These are phyloP conservation scores for Lepiota venenata DNA, from an alignment of 768 basidiomycete genomes.

Conservation along the genomic window DNA sequence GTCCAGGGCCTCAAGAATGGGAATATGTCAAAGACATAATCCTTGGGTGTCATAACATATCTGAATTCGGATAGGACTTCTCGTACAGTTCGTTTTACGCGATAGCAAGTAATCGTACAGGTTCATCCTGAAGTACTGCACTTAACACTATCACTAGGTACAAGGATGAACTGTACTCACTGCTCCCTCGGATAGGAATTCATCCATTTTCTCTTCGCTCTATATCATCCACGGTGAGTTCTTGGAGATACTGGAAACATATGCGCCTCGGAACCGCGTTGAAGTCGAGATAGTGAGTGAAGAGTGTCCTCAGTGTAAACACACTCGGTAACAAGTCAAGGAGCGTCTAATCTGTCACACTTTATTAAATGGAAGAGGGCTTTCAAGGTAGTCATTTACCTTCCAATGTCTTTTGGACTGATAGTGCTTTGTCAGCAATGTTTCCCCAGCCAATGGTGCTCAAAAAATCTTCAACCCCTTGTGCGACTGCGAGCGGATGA, in stretches of 20 bases:
- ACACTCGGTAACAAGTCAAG: constrained; percentile 58
- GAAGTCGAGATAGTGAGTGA: constrained; percentile 80
- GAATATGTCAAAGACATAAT: constrained; percentile 88
- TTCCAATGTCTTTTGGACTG: constrained; percentile 32
- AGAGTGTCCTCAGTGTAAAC: constrained; percentile 66
- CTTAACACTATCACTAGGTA: not conserved
- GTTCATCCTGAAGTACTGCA: constrained; percentile 65
- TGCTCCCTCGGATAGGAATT: constrained; percentile 78
- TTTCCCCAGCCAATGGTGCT: constrained; percentile 57
- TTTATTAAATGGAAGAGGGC: constrained; percentile 5
- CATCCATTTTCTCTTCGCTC: constrained; percentile 83
- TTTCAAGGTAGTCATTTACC: constrained; percentile 20
- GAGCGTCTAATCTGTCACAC: constrained; percentile 51
- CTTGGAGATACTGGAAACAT: constrained; percentile 80
- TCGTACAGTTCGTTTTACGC: constrained; percentile 74
- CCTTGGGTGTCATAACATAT: constrained; percentile 66
- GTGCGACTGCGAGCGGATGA: constrained; percentile 56
- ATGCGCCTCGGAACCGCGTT: constrained; percentile 78
- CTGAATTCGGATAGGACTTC: constrained; percentile 91
- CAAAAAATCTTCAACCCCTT: constrained; percentile 72
- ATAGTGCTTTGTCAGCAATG: constrained; percentile 52
- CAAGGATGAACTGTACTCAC: constrained; percentile 34
- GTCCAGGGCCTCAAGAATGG: constrained; percentile 78
- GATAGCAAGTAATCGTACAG: constrained; percentile 85
- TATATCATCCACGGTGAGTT: constrained; percentile 73